Evolutionary conservation across 1,139 yeast genomes (phyloP).

Genomic region (Lodderomyces orthopsilosis): DNA sequence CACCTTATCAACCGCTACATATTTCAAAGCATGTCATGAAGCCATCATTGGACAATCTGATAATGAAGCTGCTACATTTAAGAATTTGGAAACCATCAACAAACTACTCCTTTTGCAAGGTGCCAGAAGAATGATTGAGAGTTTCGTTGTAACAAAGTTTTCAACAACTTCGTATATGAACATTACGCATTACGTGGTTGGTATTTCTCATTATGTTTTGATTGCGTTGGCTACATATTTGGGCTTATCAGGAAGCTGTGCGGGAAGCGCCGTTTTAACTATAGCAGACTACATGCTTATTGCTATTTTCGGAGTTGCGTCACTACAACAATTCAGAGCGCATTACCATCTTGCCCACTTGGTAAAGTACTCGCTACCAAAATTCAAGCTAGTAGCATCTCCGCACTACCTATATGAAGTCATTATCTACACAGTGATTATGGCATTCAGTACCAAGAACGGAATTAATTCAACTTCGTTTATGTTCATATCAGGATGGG

Average conservation of each 20-base stretch:
- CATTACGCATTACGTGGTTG: slow-evolving; percentile 72
- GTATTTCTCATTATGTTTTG: slow-evolving; percentile 60
- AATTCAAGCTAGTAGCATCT: slow-evolving; percentile 47
- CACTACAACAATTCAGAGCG: slow-evolving; percentile 54
- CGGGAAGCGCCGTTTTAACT: slow-evolving; percentile 12
- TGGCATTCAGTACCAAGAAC: slow-evolving; percentile 19
- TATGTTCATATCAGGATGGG: slow-evolving; percentile 24
- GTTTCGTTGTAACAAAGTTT: slow-evolving; percentile 48
- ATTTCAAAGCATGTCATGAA: slow-evolving; percentile 9
- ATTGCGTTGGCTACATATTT: slow-evolving; percentile 21
- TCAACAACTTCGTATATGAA: slow-evolving; percentile 60
- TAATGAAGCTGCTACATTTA: slow-evolving; percentile 14
- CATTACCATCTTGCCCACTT: slow-evolving; percentile 62
- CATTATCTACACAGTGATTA: slow-evolving; percentile 49
- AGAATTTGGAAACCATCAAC: slow-evolving; percentile 16
- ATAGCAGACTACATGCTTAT: slow-evolving; percentile 18
- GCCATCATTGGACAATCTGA: slow-evolving; percentile 1
- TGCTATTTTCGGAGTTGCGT: slow-evolving; percentile 38
- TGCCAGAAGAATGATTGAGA: slow-evolving; percentile 62
- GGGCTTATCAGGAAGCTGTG: slow-evolving; percentile 14
- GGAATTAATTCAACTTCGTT: slow-evolving; percentile 12
- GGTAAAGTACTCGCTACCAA: slow-evolving; percentile 67
- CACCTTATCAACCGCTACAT: slow-evolving; percentile 8
- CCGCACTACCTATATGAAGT: slow-evolving; percentile 86
- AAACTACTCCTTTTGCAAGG: slow-evolving; percentile 50